Conservation (phyloP, 208 protist genomes). For the Leishmania braziliensis region DNA sequence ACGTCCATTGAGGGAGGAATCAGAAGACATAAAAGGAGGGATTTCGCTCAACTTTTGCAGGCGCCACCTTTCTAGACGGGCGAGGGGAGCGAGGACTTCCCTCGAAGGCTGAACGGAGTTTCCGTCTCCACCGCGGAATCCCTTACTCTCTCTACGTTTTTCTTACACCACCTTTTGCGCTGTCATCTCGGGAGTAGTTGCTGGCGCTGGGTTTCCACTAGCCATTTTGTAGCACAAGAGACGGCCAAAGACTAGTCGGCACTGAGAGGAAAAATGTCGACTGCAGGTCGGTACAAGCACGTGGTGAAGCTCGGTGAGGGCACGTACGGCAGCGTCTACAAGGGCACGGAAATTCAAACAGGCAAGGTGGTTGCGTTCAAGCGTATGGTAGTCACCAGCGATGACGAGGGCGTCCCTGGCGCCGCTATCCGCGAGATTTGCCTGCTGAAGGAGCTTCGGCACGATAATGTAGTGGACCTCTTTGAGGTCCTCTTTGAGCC, state of each 20-base stretch:
- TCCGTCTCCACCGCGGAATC: neutral
- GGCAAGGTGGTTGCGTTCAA: constrained; percentile 88
- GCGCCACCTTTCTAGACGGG: neutral
- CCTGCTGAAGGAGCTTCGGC: constrained; percentile 95
- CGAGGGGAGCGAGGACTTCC: neutral
- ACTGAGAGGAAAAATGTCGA: constrained; percentile 53
- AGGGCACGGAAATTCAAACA: constrained; percentile 87
- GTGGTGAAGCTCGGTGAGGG: constrained; percentile 97
- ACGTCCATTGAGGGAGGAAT: neutral
- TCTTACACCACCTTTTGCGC: neutral
- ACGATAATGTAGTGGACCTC: constrained; percentile 94
- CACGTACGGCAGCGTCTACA: constrained; percentile 98
- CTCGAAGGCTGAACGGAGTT: neutral
- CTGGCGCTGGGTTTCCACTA: neutral
- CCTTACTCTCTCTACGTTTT: neutral
- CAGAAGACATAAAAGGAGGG: neutral
- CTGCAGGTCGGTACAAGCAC: constrained; percentile 83
- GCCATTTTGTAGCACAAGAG: neutral
- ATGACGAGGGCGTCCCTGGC: constrained; percentile 91
- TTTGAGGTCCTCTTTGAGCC: constrained; percentile 96
- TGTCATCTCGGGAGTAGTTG: neutral
- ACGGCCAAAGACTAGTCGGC: neutral
- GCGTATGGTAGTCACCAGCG: constrained; percentile 80
- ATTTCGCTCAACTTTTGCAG: neutral
- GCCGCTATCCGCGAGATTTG: constrained; percentile 93